Base-by-base conservation (phyloP, 2,329 filamentous ascomycete genomes). In the Diaporthe vexans region DNA sequence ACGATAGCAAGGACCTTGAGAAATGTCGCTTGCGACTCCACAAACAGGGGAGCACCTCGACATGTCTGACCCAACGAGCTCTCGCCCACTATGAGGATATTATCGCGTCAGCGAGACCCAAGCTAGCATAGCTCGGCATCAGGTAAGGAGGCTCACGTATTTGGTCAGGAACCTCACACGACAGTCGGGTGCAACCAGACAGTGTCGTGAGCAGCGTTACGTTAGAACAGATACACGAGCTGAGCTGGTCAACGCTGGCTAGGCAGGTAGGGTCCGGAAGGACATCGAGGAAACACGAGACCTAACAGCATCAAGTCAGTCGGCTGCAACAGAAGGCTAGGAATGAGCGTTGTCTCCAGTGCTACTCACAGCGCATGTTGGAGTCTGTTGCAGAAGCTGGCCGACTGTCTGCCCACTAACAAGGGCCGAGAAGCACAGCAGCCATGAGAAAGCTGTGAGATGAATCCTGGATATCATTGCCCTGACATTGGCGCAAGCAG, bases 221-320 rank as follows among this genome's bases (percentile, higher is more conserved):
- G 26, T 70, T 71, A 10, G 72, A 54, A 40, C 65, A 73, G 54
- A 73, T 37, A 24, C 65, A 73, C 10, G 71, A 73, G 71, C 56
- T 73, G 35, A 73, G 71, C 10, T 46, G 35, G 37, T 48, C 59
- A 11, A 73, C 15, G 52, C 56, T 56, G 51, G 59, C 26, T 2
- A 73, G 26, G 29, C 71, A 73, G 40, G 37, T 37, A 29, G 52
- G 19, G n/a, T 56, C 26, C 13, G 71, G 48, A 1, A 67, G 24
- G 26, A 65, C 33, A 10, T 46, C 48, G 57, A 73, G 61, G 52
- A 73, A 68, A 40, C 71, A 73, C 7, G 71, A 56, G 19, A 40
- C 37, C 71, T 73, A 51, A 15, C 11, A 26, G 26, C 11, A 13
- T 29, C 15, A 26, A 52, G 33, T 68, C 33, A 68, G 48, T 10